These are phyloP conservation scores for Bolboschoenoplectus hybrid DNA, from an alignment of 202 grass and related monocot genomes.

Conservation along the genomic window DNA sequence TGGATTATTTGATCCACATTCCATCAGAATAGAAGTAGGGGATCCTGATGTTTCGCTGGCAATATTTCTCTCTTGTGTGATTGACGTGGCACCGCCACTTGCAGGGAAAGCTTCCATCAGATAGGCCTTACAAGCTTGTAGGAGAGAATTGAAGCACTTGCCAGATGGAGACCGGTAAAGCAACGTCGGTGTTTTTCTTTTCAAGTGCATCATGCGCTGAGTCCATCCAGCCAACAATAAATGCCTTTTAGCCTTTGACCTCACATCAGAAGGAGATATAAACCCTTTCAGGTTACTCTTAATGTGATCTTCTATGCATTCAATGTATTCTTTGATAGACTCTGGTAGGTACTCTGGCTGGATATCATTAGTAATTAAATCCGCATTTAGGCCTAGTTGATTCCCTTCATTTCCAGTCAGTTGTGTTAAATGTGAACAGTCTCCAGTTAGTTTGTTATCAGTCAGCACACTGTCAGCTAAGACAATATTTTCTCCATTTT, in stretches of 20 bases:
- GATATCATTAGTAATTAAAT: not conserved
- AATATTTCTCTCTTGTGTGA: conserved; percentile 30
- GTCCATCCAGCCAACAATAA: conserved; percentile 63
- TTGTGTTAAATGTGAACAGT: not conserved
- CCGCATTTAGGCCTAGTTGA: not conserved
- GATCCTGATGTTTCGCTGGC: too few species aligned
- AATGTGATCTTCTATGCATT: conserved; percentile 43
- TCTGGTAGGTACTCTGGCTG: conserved; percentile 41
- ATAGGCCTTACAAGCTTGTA: conserved; percentile 58
- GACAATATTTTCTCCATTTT: not conserved
- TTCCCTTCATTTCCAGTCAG: not conserved
- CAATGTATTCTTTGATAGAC: conserved; percentile 50
- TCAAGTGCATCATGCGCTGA: conserved; percentile 35
- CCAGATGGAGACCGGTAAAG: conserved; percentile 52
- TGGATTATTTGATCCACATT: too few species aligned
- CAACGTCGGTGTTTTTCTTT: conserved; percentile 37
- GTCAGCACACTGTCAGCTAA: not conserved
- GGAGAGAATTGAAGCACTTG: conserved; percentile 59
- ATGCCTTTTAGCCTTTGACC: conserved; percentile 57
- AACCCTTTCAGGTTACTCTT: conserved; percentile 36
- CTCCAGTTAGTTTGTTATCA: not conserved
- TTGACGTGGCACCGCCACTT: not conserved
- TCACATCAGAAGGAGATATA: conserved; percentile 37
- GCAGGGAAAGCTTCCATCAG: conserved; percentile 30
- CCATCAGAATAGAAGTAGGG: too few species aligned